A percentile compares a stretch with the other conserved stretches of the same genome.
Conservation (phyloP, 345 rosid species). For the Eucalyptus viminalis region DNA sequence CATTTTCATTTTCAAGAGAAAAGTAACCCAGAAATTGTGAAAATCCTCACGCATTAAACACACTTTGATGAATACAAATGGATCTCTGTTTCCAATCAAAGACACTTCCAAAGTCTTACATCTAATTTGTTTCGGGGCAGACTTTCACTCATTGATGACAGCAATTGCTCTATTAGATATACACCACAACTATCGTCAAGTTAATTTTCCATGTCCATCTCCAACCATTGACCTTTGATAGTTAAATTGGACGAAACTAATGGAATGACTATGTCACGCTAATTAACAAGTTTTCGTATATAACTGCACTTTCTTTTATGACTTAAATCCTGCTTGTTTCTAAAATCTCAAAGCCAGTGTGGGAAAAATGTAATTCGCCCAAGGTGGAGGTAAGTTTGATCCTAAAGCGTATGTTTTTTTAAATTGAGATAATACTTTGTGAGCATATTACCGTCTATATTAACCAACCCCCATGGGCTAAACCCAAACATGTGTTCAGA, state of each 20-base stretch:
- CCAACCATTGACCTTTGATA: neutral
- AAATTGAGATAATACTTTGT: neutral
- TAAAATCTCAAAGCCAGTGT: neutral
- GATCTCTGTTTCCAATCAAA: neutral
- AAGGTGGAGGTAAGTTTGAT: neutral
- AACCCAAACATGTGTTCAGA: too few species aligned
- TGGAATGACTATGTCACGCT: neutral
- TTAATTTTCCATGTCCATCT: too few species aligned
- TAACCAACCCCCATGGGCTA: neutral
- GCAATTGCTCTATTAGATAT: too few species aligned
- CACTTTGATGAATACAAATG: neutral
- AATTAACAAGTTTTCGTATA: neutral
- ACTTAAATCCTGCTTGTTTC: neutral
- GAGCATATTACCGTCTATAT: neutral
- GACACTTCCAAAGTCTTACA: neutral
- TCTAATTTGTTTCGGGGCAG: too few species aligned
- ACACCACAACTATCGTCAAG: too few species aligned
- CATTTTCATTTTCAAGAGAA: neutral
- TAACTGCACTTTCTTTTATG: neutral
- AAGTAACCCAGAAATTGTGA: neutral
- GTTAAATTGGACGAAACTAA: neutral
- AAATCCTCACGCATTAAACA: neutral
- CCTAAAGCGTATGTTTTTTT: neutral
- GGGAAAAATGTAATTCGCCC: neutral
- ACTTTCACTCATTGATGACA: too few species aligned